Conservation (phyloP, 768 basidiomycete species). For the Auricularia auricula-judae region DNA sequence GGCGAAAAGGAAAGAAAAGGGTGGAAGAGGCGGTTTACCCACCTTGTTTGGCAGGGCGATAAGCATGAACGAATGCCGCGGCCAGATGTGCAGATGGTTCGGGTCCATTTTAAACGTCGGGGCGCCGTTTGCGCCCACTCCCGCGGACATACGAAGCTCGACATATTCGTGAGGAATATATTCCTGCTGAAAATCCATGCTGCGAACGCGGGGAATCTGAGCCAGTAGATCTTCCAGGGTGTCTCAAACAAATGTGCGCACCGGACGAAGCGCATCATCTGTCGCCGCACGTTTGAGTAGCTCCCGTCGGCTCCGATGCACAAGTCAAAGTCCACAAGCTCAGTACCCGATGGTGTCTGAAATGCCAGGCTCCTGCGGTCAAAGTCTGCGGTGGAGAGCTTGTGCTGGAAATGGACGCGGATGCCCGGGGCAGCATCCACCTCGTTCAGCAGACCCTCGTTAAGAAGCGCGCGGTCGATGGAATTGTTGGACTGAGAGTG, state of each 20-base stretch:
- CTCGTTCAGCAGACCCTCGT: slow-evolving; percentile 74
- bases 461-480: slow-evolving; percentile 80
- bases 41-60: slow-evolving; percentile 98
- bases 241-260: slow-evolving; percentile 17
- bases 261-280: slow-evolving; percentile 94
- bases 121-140: slow-evolving; percentile 45
- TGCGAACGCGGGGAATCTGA: slow-evolving; percentile 21
- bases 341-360: slow-evolving; percentile 31
- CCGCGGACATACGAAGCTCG: slow-evolving; percentile 91
- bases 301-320: slow-evolving; percentile 92
- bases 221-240: neutral
- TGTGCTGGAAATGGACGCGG: slow-evolving; percentile 68
- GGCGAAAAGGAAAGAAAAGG: slow-evolving; percentile 12
- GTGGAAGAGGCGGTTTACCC: slow-evolving; percentile 22
- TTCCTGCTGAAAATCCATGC: slow-evolving; percentile 91
- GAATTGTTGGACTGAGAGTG: slow-evolving; percentile 76
- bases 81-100: slow-evolving; percentile 98
- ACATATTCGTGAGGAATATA: slow-evolving; percentile 95
- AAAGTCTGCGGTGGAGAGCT: slow-evolving; percentile 69
- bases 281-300: slow-evolving; percentile 80
- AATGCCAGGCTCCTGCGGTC: slow-evolving; percentile 45
- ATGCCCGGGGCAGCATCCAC: slow-evolving; percentile 53
- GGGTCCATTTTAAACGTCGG: slow-evolving; percentile 78
- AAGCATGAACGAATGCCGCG: slow-evolving; percentile 97
- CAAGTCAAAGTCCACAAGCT: slow-evolving; percentile 53